These are phyloP conservation scores for Boletales sp. DNA, from an alignment of 768 basidiomycete genomes.

Conservation along the genomic window DNA sequence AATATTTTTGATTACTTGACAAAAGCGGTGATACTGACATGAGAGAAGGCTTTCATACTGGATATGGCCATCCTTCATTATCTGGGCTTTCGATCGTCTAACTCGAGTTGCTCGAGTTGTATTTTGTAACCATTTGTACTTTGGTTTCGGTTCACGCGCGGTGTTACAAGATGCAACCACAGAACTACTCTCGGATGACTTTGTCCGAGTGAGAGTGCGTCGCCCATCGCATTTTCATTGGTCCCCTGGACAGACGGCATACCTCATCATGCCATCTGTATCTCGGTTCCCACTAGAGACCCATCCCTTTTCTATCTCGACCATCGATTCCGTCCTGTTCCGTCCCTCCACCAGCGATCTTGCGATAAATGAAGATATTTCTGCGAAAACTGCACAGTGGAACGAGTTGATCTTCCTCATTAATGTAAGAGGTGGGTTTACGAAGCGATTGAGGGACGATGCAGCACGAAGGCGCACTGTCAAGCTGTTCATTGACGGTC, in stretches of 20 bases:
- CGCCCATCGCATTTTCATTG: slow-evolving; percentile 48
- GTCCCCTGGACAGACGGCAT: slow-evolving; percentile 54
- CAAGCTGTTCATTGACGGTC: slow-evolving; percentile 56
- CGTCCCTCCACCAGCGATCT: not conserved
- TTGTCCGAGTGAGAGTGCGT: slow-evolving; percentile 44
- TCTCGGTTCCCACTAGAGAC: slow-evolving; percentile 46
- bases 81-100: slow-evolving; percentile 45
- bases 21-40: not conserved
- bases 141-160: slow-evolving; percentile 26
- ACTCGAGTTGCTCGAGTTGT: slow-evolving; percentile 45
- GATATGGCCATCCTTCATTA: slow-evolving; percentile 30
- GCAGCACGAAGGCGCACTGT: slow-evolving; percentile 31
- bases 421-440: slow-evolving; percentile 58
- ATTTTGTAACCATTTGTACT: slow-evolving; percentile 41
- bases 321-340: slow-evolving; percentile 29
- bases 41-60: slow-evolving; percentile 16
- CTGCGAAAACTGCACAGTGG: slow-evolving; percentile 9
- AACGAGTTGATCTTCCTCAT: slow-evolving; percentile 56
- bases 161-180: slow-evolving; percentile 34
- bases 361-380: not conserved
- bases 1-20: not conserved
- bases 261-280: slow-evolving; percentile 46
- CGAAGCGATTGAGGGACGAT: slow-evolving; percentile 40
- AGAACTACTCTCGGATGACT: slow-evolving; percentile 42
- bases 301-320: slow-evolving; percentile 63